Base-by-base conservation (phyloP, 2,329 filamentous ascomycete species). In the Achaetomium macrosporum region DNA sequence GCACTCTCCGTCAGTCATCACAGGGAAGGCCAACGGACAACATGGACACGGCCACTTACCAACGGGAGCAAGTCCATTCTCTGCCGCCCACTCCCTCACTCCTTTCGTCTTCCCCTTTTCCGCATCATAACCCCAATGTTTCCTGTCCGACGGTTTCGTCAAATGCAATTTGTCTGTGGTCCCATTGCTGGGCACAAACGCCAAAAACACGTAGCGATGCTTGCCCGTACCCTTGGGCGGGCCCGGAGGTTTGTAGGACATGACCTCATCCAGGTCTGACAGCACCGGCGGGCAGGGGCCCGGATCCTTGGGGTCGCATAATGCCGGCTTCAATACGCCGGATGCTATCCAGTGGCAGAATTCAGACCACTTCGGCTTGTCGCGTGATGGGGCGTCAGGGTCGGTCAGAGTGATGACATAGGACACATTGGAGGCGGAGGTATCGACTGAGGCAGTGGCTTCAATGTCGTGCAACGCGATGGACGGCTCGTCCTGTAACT, bases 301-400 rank as follows among this genome's bases (percentile, higher is more conserved):
- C 33, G 51, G 51, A 15, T 49, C 29, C 20, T 45, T 44, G 36
- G 51, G 51, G 42, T 53, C 51, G 46, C 51, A 53, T 7, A 36
- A 36, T 29, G 41, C 17, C 17, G 41, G 39, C 47, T 42, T 8
- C n/a, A 45, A 10, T 3, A 58, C 56, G 1, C 62, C 53, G 1
- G 62, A 59, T 3, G 69, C 68, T 43, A 75, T 69, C 70, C 71
- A 75, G 60, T 75, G 73, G 56, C 72, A 76, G 61, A 73, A 67
- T 63, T 76, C 73, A 7, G 71, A 68, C 71, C 70, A 74, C 51
- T 71, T 68, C 2, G 72, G 71, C 50, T 75, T 61, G 39, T 71
- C 63, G 4, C 70, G 67, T 0, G 71, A 72, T 0, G 71, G 70
- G 1, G 72, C 73, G 49, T 76, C 72, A 0, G 73, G 73, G 58